Base-by-base conservation (phyloP, 306 rosid genomes). In the Begonia masoniana region DNA sequence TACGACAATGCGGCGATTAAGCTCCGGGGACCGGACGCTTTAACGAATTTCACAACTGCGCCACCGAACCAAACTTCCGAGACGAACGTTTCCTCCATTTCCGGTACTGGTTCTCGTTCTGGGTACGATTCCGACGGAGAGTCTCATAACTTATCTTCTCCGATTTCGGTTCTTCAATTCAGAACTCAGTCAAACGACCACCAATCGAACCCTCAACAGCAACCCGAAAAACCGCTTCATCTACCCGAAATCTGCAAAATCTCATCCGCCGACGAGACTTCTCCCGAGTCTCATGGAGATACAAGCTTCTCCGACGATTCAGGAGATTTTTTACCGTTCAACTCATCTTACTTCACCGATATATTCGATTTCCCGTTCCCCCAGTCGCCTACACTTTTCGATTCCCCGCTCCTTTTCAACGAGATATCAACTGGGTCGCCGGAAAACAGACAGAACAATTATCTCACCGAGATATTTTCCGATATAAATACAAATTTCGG, bases 1-100 rank as follows among this genome's bases (percentile, higher is more conserved):
- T 92, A 92, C 43, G 99, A 92, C 41, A 82, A 83, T 72, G 95
- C 95, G 0, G 99, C 99, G 1, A 83, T 92, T 26, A 69, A 62
- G 54, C 84, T 92, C 13, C 84, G 99, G 0, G 99, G 99, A 0
- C 93, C 99, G 0, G 93, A 92, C 12, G 99, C 99, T 50, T 60
- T 79, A 23, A 92, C 99, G 0, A 92, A 92, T 62, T 92, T 92
- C 56, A 62, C 63, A 2, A 78, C 75, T 0, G 87, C 92, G 0
- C 79, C 77, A 6, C 56, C 61, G 13, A 71, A 15, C 10, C 73
- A 70, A 12, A 74, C 53, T 24, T 56, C 62, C 0, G 73, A 68
- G 39, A 56, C 65, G 10, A 71, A 60, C 15, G 76, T 72, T 0
- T 51, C 48, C 0, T 71, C 74, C 0, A 55, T 43, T 0, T 56